Percentiles rank a stretch among this genome's conserved stretches.
phyloP scores from a whole-genome alignment of 208 protist genomes.

The Trypanosoma vivax region DNA sequence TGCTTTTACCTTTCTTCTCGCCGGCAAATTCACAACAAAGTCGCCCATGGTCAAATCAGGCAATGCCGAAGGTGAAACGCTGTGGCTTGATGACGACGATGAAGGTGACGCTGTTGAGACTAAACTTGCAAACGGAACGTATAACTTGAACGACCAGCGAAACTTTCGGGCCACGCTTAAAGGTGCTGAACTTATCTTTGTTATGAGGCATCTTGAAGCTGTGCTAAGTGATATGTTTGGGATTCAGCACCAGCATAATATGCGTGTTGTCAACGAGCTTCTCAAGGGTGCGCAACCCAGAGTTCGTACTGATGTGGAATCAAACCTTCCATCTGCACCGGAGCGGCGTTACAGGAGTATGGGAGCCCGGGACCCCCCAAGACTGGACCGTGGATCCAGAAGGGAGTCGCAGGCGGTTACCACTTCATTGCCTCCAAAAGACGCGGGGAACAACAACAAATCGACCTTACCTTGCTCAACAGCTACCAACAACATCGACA shows the following conservation, averaged over 20 bases:
- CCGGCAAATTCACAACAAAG: constrained; percentile 31
- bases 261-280: constrained; percentile 12
- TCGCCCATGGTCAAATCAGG: neutral
- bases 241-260: constrained; percentile 57
- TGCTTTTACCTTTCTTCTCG: constrained; percentile 21
- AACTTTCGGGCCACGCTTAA: constrained; percentile 32
- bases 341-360: constrained; percentile 4
- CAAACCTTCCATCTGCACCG: neutral
- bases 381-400: too few species aligned
- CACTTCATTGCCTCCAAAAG: too few species aligned
- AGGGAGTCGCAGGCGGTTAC: too few species aligned
- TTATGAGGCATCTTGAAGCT: constrained; percentile 65
- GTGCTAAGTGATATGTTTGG: constrained; percentile 70
- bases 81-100: constrained; percentile 14
- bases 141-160: constrained; percentile 49
- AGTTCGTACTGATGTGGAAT: neutral
- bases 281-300: constrained; percentile 10
- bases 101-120: constrained; percentile 4
- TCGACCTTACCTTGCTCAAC: too few species aligned
- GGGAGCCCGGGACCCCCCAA: too few species aligned
- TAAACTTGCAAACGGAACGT: constrained; percentile 8
- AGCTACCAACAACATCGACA: too few species aligned
- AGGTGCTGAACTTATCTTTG: constrained; percentile 55
- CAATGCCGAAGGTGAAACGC: neutral
- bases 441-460: too few species aligned